phyloP scores from a whole-genome alignment of 345 rosid species.

The Hypericum perforatum region DNA sequence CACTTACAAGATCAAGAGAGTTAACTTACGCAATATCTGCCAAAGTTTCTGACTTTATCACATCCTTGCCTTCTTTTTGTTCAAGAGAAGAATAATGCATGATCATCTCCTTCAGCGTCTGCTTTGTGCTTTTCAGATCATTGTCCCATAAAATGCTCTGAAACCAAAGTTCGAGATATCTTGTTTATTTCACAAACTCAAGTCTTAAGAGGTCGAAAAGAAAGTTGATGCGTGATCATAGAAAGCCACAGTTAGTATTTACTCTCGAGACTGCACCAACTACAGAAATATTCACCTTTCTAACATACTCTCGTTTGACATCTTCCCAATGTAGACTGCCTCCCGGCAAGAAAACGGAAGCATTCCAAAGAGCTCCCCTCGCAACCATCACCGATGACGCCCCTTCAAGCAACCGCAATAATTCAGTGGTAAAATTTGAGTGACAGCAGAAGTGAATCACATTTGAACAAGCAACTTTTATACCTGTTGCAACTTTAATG shows the following conservation, averaged over 20 bases:
- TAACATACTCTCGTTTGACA: conserved; percentile 51
- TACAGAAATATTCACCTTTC: conserved; percentile 43
- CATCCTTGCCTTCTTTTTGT: conserved; percentile 62
- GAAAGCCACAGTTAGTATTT: not conserved
- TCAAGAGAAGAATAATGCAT: conserved; percentile 78
- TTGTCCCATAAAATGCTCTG: conserved; percentile 94
- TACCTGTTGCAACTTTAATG: conserved; percentile 73
- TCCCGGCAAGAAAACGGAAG: conserved; percentile 71
- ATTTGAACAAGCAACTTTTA: not conserved
- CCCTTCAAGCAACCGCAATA: conserved; percentile 27
- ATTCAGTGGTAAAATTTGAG: not conserved
- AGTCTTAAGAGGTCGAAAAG: not conserved
- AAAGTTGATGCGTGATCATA: not conserved
- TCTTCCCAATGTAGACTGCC: conserved; percentile 69
- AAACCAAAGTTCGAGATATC: conserved; percentile 13
- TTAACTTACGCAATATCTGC: conserved; percentile 68
- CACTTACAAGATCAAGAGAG: no score
- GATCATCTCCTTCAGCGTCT: conserved; percentile 72
- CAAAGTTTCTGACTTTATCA: conserved; percentile 65
- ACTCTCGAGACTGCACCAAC: not conserved
- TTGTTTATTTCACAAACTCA: conserved; percentile 7
- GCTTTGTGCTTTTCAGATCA: conserved; percentile 77
- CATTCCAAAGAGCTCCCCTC: conserved; percentile 96
- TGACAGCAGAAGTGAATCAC: not conserved
- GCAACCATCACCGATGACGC: conserved; percentile 90